Evolutionary conservation across 805 yeast species (phyloP).

Genomic region (Zygoascus biomembranicola): DNA sequence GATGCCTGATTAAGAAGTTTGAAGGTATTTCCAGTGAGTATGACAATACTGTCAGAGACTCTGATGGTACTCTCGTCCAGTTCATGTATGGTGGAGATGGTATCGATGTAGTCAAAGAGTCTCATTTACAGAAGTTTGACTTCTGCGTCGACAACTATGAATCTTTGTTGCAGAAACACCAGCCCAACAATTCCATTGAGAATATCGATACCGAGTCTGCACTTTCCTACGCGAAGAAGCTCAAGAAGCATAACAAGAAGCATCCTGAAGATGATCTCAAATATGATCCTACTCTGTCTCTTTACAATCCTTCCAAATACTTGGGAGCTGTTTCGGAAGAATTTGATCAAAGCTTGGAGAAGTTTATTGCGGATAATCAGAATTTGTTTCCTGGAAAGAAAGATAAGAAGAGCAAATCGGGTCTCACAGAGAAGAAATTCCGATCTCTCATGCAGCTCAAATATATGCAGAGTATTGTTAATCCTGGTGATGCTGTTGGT

Average conservation of each 20-base stretch:
- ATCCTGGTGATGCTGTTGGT: constrained; percentile 98
- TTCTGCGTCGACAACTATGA: constrained; percentile 91
- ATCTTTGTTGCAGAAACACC: constrained; percentile 75
- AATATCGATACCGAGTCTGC: constrained; percentile 84
- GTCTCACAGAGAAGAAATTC: constrained; percentile 69
- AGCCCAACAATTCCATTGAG: constrained; percentile 59
- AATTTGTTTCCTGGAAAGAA: constrained; percentile 45
- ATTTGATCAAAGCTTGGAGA: constrained; percentile 74
- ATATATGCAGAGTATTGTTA: constrained; percentile 89
- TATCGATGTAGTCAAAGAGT: constrained; percentile 87
- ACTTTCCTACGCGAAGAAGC: constrained; percentile 69
- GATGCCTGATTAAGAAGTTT: constrained; percentile 95
- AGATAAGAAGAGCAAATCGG: constrained; percentile 33
- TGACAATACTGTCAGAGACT: constrained; percentile 92
- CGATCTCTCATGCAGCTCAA: constrained; percentile 96
- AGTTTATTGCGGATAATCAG: constrained; percentile 50
- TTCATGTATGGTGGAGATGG: constrained; percentile 98
- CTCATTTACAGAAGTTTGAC: constrained; percentile 86
- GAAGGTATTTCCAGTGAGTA: constrained; percentile 94
- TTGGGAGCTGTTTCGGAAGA: constrained; percentile 89
- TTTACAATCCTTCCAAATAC: constrained; percentile 80
- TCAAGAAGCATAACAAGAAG: constrained; percentile 55
- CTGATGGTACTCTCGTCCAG: constrained; percentile 88
- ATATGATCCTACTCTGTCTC: constrained; percentile 83
- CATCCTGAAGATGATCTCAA: constrained; percentile 45